A percentile compares a stretch with the other conserved stretches of the same genome.
Evolutionary conservation across 2,329 filamentous ascomycete species (phyloP).

Genomic region (Botrytis sinoallii): DNA sequence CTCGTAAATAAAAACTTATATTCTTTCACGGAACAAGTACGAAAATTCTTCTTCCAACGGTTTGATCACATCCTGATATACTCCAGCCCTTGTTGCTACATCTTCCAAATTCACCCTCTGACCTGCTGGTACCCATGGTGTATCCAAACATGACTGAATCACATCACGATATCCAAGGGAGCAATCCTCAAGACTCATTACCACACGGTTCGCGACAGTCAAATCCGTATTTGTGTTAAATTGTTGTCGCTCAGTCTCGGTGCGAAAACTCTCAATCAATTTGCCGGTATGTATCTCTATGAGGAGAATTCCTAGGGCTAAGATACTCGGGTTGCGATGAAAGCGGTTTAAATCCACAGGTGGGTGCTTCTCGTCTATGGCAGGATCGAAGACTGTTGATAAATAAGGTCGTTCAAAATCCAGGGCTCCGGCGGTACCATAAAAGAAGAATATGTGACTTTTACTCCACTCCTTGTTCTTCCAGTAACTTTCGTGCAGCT

Average conservation of each 20-base stretch:
- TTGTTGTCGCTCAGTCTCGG: background rate
- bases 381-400: background rate
- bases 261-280: background rate
- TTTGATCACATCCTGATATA: constrained; percentile 7
- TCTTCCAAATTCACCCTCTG: constrained; percentile 1
- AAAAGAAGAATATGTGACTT: constrained; percentile 6
- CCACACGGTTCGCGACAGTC: background rate
- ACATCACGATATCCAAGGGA: constrained; percentile 13
- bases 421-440: background rate
- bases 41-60: constrained; percentile 2
- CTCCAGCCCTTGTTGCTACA: background rate
- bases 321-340: background rate
- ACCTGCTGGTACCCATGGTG: constrained; percentile 1
- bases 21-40: constrained; percentile 2
- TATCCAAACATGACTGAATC: constrained; percentile 4
- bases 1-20: background rate
- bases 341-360: background rate
- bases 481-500: constrained; percentile 7
- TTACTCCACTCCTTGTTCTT: constrained; percentile 3
- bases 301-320: background rate
- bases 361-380: background rate
- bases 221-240: constrained; percentile 4
- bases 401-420: constrained; percentile 1
- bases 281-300: background rate
- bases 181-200: background rate